Conservation (phyloP, 768 basidiomycete species). For the Epithele typhae region DNA sequence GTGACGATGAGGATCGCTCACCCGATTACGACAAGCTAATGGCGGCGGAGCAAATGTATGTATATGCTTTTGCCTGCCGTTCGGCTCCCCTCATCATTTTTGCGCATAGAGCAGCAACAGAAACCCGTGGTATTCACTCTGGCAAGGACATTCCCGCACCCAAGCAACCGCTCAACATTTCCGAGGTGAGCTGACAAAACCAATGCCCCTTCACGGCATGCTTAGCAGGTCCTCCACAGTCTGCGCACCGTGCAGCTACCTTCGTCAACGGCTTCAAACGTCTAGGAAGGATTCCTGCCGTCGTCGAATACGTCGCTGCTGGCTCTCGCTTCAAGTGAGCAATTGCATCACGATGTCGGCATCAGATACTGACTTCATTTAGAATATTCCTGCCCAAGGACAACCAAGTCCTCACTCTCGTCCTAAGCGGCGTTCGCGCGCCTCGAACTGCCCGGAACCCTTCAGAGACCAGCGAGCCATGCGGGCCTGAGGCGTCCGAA, state of each 20-base stretch:
- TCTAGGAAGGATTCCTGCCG: slow-evolving; percentile 72
- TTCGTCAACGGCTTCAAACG: slow-evolving; percentile 93
- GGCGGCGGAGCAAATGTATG: slow-evolving; percentile 88
- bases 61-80: slow-evolving; percentile 6
- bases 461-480: slow-evolving; percentile 88
- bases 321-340: slow-evolving; percentile 97
- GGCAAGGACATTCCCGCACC: slow-evolving; percentile 82
- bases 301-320: slow-evolving; percentile 91
- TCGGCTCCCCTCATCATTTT: slow-evolving; percentile 6
- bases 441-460: slow-evolving; percentile 79
- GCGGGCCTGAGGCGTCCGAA: slow-evolving; percentile 75
- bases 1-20: slow-evolving; percentile 96
- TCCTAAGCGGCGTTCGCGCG: slow-evolving; percentile 87
- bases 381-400: slow-evolving; percentile 87
- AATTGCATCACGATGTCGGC: too few species aligned
- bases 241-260: slow-evolving; percentile 62
- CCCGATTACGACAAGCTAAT: slow-evolving; percentile 94
- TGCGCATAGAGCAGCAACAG: slow-evolving; percentile 62
- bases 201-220: slow-evolving; percentile 3
- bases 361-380: slow-evolving; percentile 5
- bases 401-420: slow-evolving; percentile 89
- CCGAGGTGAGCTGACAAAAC: slow-evolving; percentile 68
- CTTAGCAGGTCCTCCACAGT: slow-evolving; percentile 4
- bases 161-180: slow-evolving; percentile 84
- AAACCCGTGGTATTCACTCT: slow-evolving; percentile 83